Evolutionary conservation across 2,329 filamentous ascomycete species (phyloP), one percentile per base, ranked within the genome.

Genomic region (Herpotrichia juniperi): DNA sequence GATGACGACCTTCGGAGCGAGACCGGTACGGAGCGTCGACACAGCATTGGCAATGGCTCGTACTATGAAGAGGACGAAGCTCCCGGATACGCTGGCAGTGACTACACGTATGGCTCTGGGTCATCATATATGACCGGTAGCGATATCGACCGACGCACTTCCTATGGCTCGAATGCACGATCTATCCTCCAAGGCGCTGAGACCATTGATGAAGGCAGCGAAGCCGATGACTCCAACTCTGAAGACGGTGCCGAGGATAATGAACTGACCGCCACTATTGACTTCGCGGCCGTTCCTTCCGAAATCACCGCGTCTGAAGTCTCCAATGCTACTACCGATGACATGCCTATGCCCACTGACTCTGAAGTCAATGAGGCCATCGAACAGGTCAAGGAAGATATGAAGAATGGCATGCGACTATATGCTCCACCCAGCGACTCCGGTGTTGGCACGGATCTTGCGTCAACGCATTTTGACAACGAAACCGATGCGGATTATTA

Each of bases 21-120:
- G 42, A 60, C 71, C 3, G 74, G 73, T n/a, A 76, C 73, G 14
- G 69, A 76, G 57, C 71, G 73, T 42, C 71, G 72, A 17, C 71
- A 72, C 50, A 75, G 71, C 53, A 53, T 72, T 21, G 65, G 59
- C 16, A 68, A 66, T 16, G 62, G 67, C 32, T 69, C 66, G n/a
- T 73, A 73, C 48, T 67, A 70, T 45, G 61, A 56, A 8, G 71
- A 73, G 4, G 71, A 68, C 24, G 68, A 71, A 49, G 69, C 62
- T 6, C 72, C 74, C 31, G 66, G 72, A 48, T 66, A 54, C 26
- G 64, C 69, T 1, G 71, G 68, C 24, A 78, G 74, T 50, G 76
- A 79, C 43, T 73, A 77, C 57, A 78, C 76, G 0, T 79, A 78
- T 53, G 78, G 69, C 7, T 78, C 76, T n/a, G 77, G 77, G n/a